Evolutionary conservation across 192 early-diverging fungal genomes (phyloP).

Genomic region (Backusella morwellensis): DNA sequence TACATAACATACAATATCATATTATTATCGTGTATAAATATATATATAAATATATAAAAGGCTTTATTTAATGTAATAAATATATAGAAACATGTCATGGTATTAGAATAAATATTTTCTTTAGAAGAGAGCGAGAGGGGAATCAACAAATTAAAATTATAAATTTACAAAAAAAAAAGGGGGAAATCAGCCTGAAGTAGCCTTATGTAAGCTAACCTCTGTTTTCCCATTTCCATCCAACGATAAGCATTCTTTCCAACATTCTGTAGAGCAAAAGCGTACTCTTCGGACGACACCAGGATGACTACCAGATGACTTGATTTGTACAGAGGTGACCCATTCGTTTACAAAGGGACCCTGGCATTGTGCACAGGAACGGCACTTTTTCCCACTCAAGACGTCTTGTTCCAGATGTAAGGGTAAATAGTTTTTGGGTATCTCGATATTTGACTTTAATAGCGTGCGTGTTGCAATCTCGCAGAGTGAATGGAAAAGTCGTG

Average conservation of each 20-base stretch:
- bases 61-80: not conserved
- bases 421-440: slow-evolving; percentile 36
- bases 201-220: not conserved
- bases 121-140: not conserved
- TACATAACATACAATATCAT: not conserved
- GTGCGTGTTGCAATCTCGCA: slow-evolving; percentile 43
- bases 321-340: slow-evolving; percentile 50
- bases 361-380: slow-evolving; percentile 22
- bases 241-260: slow-evolving; percentile 28
- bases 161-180: not conserved
- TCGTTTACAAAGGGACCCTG: slow-evolving; percentile 46
- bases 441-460: slow-evolving; percentile 28
- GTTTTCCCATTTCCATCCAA: not conserved
- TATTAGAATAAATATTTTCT: not conserved
- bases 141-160: not conserved
- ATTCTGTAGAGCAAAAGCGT: slow-evolving; percentile 43
- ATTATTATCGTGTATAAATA: not conserved
- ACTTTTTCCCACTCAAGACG: not conserved
- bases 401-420: slow-evolving; percentile 31
- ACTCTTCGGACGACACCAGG: slow-evolving; percentile 49
- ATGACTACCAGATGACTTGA: slow-evolving; percentile 48
- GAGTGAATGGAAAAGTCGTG: slow-evolving; percentile 33
- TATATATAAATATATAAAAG: not conserved
- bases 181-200: not conserved
- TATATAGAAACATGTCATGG: not conserved